Base-by-base conservation (phyloP, 2,329 filamentous ascomycete genomes). In the Ophiognomonia clavigignenti-juglandacearum region DNA sequence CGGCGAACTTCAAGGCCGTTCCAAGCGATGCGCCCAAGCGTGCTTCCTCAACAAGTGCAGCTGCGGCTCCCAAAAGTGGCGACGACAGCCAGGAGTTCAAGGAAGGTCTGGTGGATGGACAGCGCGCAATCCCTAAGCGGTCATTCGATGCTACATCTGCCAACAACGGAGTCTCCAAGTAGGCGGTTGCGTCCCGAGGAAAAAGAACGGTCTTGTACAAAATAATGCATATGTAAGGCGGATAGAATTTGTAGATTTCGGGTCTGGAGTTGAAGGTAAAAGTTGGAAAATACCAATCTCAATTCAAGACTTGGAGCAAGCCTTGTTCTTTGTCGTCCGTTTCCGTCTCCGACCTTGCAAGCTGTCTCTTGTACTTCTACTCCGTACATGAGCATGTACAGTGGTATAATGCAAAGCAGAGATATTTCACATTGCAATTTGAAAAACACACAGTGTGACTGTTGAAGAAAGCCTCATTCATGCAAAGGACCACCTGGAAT, bases 121-220 rank as follows among this genome's bases (percentile, higher is more conserved):
- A 46, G 47, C 42, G 38, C 14, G 49, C 39, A 13, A 22, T 56
- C 5, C 61, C 62, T 3, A 59, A 53, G 48, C 51, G 53, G 43
- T 60, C 60, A 1, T 53, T 55, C 13, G 64, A 66, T 39, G 63
- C 63, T 26, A 65, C 64, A 1, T 53, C 49, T 16, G 63, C 61
- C 19, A 66, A 65, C 54, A 47, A 54, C n/a, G 50, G 47, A 31
- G 34, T 27, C 29, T 51, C 41, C 3, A 43, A 43, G 35, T 46
- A 45, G 18, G 35, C 9, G 9, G 18, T 6, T 8, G 27, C 32
- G 5, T 3, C 18, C 13, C 3, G 14, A 6, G 10, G 10, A 20
- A 14, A 7, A 18, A 34, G 5, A 3, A 34, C 14, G 18, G 9
- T 20, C n/a, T 51, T 54, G 16, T 55, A 57, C 53, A 57, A 35